These are phyloP conservation scores for Neurospora tetrasperma DNA, from an alignment of 495 filamentous ascomycete genomes.

Conservation along the genomic window DNA sequence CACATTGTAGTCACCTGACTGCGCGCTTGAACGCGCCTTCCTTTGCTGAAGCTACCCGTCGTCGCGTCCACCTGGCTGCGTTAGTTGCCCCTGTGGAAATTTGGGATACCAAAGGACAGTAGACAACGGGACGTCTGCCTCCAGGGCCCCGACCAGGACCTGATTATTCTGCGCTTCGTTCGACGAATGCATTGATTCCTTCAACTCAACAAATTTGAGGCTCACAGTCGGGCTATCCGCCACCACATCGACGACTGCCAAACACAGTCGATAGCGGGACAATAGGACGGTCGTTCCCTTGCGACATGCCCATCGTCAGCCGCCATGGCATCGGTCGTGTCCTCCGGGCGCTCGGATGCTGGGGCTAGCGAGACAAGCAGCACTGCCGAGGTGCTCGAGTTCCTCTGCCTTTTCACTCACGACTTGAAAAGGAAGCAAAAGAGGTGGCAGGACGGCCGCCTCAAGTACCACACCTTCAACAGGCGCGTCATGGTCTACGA, in stretches of 20 bases:
- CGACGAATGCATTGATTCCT: not conserved
- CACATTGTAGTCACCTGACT: not conserved
- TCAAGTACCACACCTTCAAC: conserved; percentile 86
- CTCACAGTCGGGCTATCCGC: not conserved
- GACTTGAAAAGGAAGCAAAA: conserved; percentile 82
- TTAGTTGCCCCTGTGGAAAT: not conserved
- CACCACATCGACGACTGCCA: conserved; percentile 1
- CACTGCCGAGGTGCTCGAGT: conserved; percentile 62
- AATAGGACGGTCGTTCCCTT: not conserved
- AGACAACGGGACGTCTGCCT: too few relatives aligned
- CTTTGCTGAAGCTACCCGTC: not conserved
- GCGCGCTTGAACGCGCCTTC: not conserved
- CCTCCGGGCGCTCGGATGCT: conserved; percentile 6
- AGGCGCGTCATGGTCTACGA: conserved; percentile 88
- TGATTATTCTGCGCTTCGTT: not conserved
- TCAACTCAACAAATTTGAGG: not conserved
- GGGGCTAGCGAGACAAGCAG: conserved; percentile 2
- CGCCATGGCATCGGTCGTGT: conserved; percentile 13
- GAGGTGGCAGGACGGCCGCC: conserved; percentile 83
- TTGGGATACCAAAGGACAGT: not conserved
- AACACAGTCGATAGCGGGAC: not conserved
- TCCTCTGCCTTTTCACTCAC: conserved; percentile 73
- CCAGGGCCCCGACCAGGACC: not conserved
- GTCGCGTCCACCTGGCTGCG: not conserved
- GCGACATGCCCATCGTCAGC: conserved; percentile 2